Base-by-base conservation (phyloP, 495 filamentous ascomycete species). In the Echria macrotheca region DNA sequence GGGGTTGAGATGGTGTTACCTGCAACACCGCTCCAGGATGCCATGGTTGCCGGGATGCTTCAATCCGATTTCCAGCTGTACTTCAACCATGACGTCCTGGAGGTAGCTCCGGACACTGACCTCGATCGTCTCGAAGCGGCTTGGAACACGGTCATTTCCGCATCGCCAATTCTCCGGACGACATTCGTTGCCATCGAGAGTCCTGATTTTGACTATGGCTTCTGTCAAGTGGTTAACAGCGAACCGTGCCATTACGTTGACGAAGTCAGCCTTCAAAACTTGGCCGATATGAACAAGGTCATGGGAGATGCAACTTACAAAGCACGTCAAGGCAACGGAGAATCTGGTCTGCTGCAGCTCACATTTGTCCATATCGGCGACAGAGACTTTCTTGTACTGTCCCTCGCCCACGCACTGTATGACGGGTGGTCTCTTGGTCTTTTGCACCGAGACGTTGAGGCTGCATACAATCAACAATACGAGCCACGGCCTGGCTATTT, bases 321-420 rank as follows among this genome's bases (percentile, higher is more conserved):
- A 12, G 67, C 69, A 15, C 57, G 51, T 18, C 47, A 47, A 3
- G 47, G 44, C 2, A 55, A 44, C 1, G 65, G 60, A 4, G n/a
- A 12, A 0, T 60, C 61, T 3, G 25, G 55, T 19, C 54, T 78
- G 3, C 57, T 76, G n/a, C 75, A 80, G 26, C 54, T 78, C 0
- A 41, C 50, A 0, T 64, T 69, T 44, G 67, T 63, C 1, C 70
- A 47, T 7, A 51, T 71, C 19, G 54, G 63, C 5, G 50, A 51
- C 1, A 56, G 47, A 3, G 50, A 39, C 1, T 82, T 83, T 53
- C 53, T 89, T 3, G 59, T 88, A 1, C 58, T 90, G 15, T 89
- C 86, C 10, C 80, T 90, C 39, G 76, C 87, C 3, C 87, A 93
- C 61, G 86, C 85, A 0, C 71, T 90, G 28, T 91, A 90, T 53